Conservation (phyloP, 163 green algal species). For the Chlorella variabilis region DNA sequence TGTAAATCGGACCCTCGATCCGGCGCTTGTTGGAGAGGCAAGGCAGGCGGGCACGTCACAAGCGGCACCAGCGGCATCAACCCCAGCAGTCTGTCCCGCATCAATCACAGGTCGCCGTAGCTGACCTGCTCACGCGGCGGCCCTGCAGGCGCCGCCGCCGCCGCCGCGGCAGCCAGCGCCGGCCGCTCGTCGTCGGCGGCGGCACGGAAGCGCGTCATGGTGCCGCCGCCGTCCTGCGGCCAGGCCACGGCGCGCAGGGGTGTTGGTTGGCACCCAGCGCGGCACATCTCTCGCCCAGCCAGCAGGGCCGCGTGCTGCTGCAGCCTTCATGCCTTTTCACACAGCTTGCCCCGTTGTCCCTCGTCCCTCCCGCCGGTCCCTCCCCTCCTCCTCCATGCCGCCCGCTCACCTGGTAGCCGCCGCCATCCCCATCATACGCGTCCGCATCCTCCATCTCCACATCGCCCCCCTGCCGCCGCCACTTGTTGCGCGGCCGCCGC, state of each 20-base stretch:
- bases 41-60: too few species aligned
- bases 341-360: not conserved
- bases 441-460: conserved; percentile 40
- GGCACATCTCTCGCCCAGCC: not conserved
- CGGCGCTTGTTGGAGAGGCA: too few species aligned
- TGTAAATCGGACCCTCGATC: too few species aligned
- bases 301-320: not conserved
- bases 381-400: not conserved
- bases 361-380: not conserved
- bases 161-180: not conserved
- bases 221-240: not conserved
- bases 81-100: too few species aligned
- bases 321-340: not conserved
- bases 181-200: not conserved
- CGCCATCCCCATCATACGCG: not conserved
- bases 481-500: not conserved
- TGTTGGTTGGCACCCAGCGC: not conserved
- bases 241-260: not conserved
- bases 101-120: conserved; percentile 28
- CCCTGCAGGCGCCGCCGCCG: not conserved
- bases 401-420: not conserved
- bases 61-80: too few species aligned
- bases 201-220: conserved; percentile 7
- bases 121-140: conserved; percentile 26
- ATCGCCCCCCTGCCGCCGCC: conserved; percentile 6